Evolutionary conservation across 345 rosid genomes (phyloP).

Genomic region (Acer campestre): DNA sequence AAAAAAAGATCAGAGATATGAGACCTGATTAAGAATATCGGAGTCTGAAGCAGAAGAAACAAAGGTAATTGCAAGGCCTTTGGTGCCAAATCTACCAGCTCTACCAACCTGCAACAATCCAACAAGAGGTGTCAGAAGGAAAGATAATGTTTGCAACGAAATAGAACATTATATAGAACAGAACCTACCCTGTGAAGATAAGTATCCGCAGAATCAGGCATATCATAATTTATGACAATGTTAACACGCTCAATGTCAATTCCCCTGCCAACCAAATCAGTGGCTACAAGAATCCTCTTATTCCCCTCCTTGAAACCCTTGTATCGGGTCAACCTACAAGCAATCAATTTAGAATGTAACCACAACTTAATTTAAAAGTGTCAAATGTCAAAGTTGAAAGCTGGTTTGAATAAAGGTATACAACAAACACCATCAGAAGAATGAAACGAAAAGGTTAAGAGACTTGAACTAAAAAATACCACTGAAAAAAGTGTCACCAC

Average conservation of each 20-base stretch:
- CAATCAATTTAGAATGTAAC: not conserved
- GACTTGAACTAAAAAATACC: not conserved
- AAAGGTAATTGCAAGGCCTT: slow-evolving; percentile 96
- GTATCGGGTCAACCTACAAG: slow-evolving; percentile 85
- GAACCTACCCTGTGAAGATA: slow-evolving; percentile 86
- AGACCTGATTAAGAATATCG: slow-evolving; percentile 92
- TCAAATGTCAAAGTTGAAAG: not conserved
- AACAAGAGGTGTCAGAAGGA: not conserved
- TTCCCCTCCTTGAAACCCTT: slow-evolving; percentile 99
- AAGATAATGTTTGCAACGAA: not conserved
- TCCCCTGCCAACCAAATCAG: slow-evolving; percentile 96
- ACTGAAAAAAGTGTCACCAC: not conserved
- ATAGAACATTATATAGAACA: too few relatives aligned
- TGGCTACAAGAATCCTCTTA: slow-evolving; percentile 94
- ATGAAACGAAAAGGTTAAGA: not conserved
- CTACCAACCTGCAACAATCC: slow-evolving; percentile 72
- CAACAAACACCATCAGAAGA: not conserved
- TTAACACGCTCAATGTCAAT: slow-evolving; percentile 98
- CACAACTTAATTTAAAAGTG: not conserved
- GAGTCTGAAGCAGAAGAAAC: slow-evolving; percentile 92
- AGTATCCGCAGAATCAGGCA: slow-evolving; percentile 99
- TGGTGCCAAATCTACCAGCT: slow-evolving; percentile 99
- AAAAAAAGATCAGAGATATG: not conserved
- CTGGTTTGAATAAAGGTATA: not conserved
- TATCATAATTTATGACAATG: slow-evolving; percentile 97